Percentiles rank a stretch among this genome's conserved stretches.
phyloP scores from a whole-genome alignment of 257 asterid species.

The Solanum pinnatisectum region DNA sequence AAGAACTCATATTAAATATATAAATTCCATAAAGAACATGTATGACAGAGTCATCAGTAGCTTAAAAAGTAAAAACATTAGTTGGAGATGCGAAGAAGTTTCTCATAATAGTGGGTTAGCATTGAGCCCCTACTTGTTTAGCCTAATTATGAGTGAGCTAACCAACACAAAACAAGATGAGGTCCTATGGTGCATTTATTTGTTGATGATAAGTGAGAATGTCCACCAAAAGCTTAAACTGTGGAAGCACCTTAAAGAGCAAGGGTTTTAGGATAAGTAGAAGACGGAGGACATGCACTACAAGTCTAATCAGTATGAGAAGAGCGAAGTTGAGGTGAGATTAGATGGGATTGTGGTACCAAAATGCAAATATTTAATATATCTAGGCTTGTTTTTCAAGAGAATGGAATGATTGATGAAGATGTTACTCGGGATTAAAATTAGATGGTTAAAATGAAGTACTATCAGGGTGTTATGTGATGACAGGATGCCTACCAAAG shows the following conservation, averaged over 20 bases:
- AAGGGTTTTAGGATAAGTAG: not conserved
- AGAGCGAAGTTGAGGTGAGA: not conserved
- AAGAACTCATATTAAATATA: not conserved
- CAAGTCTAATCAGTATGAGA: not conserved
- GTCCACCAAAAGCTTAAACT: not conserved
- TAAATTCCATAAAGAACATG: not conserved
- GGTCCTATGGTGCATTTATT: not conserved
- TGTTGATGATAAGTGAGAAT: not conserved
- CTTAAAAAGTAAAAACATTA: not conserved
- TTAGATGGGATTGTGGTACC: not conserved
- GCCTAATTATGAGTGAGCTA: not conserved
- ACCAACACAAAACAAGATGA: not conserved
- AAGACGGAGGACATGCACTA: not conserved
- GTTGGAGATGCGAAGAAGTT: not conserved
- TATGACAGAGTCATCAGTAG: not conserved
- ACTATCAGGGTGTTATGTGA: not conserved
- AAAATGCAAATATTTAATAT: not conserved
- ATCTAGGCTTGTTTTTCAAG: not conserved
- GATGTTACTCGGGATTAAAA: not conserved
- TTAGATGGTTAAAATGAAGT: not conserved
- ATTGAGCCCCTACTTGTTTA: not conserved
- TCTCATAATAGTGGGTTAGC: not conserved
- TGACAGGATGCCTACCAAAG: not conserved
- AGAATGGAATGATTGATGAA: not conserved
- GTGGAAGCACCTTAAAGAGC: not conserved